Percentiles rank a stretch among this genome's conserved stretches.
Evolutionary conservation across 768 basidiomycete species (phyloP).

Genomic region (Lentinula lateritia): DNA sequence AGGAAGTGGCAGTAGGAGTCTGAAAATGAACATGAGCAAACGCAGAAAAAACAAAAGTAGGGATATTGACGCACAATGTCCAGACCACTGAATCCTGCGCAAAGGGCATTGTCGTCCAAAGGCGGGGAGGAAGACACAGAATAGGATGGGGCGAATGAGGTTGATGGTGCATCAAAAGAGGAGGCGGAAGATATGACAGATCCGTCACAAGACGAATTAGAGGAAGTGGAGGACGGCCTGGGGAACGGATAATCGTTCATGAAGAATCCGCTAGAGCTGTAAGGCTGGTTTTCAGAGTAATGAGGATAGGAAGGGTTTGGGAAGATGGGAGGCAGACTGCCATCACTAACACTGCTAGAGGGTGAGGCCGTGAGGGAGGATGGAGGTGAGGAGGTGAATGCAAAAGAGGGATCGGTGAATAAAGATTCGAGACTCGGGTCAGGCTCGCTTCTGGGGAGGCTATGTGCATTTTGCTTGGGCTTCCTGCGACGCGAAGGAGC

Average conservation of each 20-base stretch:
- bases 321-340: constrained; percentile 1
- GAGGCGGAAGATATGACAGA: not conserved
- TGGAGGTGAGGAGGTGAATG: not conserved
- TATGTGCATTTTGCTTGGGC: constrained; percentile 16
- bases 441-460: not conserved
- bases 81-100: not conserved
- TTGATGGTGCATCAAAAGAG: not conserved
- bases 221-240: not conserved
- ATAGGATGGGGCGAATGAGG: too few relatives aligned
- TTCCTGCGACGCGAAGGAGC: constrained; percentile 15
- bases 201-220: not conserved
- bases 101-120: not conserved
- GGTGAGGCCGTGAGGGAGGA: not conserved
- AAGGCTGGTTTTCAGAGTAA: not conserved
- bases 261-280: not conserved
- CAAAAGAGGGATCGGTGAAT: not conserved
- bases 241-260: not conserved
- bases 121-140: not conserved
- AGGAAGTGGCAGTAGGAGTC: not conserved
- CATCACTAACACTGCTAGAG: not conserved
- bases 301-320: constrained; percentile 1
- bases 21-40: not conserved
- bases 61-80: not conserved
- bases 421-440: not conserved
- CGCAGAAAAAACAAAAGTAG: not conserved